Conservation (phyloP, 2,329 filamentous ascomycete genomes). For the Pseudopyrenochaeta lycopersici region DNA sequence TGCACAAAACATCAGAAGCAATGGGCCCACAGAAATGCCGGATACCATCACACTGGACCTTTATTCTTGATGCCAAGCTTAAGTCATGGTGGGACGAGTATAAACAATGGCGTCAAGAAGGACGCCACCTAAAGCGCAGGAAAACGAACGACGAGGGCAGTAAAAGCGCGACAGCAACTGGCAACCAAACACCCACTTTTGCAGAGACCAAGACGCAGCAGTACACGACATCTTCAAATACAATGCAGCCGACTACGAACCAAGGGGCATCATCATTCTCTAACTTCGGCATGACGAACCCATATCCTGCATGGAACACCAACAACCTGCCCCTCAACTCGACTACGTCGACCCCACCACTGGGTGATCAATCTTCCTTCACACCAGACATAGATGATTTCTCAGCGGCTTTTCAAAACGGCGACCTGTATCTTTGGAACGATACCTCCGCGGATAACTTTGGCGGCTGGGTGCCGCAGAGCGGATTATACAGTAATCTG, state of each 20-base stretch:
- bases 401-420: conserved; percentile 44
- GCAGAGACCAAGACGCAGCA: conserved; percentile 2
- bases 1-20: conserved; percentile 31
- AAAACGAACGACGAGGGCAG: conserved; percentile 12
- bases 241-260: conserved; percentile 1
- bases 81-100: conserved; percentile 45
- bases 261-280: conserved; percentile 3
- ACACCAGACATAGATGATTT: conserved; percentile 44
- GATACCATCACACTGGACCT: conserved; percentile 43
- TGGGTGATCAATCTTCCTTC: conserved; percentile 20
- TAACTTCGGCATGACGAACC: conserved; percentile 16
- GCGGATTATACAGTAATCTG: conserved; percentile 33
- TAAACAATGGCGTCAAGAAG: conserved; percentile 36
- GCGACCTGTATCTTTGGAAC: conserved; percentile 49
- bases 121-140: conserved; percentile 32
- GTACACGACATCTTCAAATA: background rate
- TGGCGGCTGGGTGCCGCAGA: conserved; percentile 42
- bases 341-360: background rate
- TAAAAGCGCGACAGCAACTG: background rate
- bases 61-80: conserved; percentile 40
- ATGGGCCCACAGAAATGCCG: conserved; percentile 42
- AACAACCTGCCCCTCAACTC: conserved; percentile 10
- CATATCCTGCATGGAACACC: conserved; percentile 18
- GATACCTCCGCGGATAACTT: conserved; percentile 43
- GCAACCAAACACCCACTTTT: conserved; percentile 13